Evolutionary conservation across 495 filamentous ascomycete genomes (phyloP), one percentile per base, ranked within the genome.

Genomic region (Penicilliopsis zonata): DNA sequence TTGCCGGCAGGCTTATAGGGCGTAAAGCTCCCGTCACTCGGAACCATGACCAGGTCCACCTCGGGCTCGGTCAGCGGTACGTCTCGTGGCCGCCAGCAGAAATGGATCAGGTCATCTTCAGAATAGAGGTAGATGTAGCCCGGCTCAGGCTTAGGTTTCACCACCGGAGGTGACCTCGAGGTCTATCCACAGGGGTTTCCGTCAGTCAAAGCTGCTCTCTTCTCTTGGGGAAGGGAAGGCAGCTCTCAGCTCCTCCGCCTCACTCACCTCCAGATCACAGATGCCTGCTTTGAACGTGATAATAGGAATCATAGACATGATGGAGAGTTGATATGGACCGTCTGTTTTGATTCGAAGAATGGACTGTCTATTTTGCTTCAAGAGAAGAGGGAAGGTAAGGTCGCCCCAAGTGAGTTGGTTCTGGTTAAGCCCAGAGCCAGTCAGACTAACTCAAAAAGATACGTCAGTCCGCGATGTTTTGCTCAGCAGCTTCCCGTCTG

Each of bases 241-340:
- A n/a, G n/a, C n/a, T n/a, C n/a, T n/a, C n/a, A n/a, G n/a, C n/a
- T n/a, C n/a, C n/a, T n/a, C n/a, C 25, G 35, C 23, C 40, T 30
- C 31, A 69, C 80, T 44, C 60, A 96, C 87, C 59, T 85, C 72
- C 30, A 92, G 51, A 13, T 86, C 76, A 61, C 92, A 99, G 55
- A 72, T 74, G 53, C 92, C 92, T 42, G 87, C 92, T 70, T 94
- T 96, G 69, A 99, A 95, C 3, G 86, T 92, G 50, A 99, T 86
- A 46, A 94, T 70, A 18, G 86, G 87, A 40, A 61, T 55, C 62
- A 78, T 76, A 34, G 85, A 82, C 86, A 92, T 92, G 27, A 19
- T 63, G 40, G 5, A 12, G 25, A 5, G 25, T 4, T 27, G 10
- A 5, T 4, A 5, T 27, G 25, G n/a, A 27, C 5, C n/a, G n/a